Evolutionary conservation across 192 early-diverging fungal species (phyloP), one percentile per base, ranked within the genome.

Genomic region (Coemansia sp.): DNA sequence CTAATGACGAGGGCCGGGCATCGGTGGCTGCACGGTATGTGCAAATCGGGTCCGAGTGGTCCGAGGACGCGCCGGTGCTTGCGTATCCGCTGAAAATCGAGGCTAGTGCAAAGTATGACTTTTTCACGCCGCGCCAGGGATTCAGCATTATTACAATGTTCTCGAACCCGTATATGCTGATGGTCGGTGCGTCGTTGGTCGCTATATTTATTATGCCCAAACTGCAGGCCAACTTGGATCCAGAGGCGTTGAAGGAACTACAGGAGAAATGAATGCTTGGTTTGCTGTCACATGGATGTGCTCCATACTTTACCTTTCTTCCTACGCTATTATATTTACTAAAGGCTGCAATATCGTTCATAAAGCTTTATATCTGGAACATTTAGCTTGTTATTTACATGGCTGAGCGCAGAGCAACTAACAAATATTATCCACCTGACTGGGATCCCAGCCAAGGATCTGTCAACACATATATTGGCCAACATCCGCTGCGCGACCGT

Each of bases 401-500:
- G 68, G 68, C 68, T 1, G 68, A 71, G 50, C 68, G 68, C 58
- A 59, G 46, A 17, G 68, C 58, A 5, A 25, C 40, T 38, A 92
- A 92, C 78, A 92, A 92, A 68, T 92, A 92, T 53, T 91, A 89
- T 60, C 92, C 92, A 17, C 90, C 92, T 2, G 94, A 94, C 51
- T 97, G 92, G 92, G 91, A 89, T 50, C 93, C 92, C 1, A 50
- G 61, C 21, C 56, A 92, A 82, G 93, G 93, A 6, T 90, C 93
- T 1, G 89, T 89, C 64, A 97, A 96, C 76, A 84, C 72, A 20
- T 91, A 84, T 84, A 86, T 92, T 5, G 93, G 93, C 11, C 91
- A 93, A 61, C 95, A 97, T 67, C 92, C 93, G 8, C 80, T 94
- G 4, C 85, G 95, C 10, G 88, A 90, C 44, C 81, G 95, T 40